Evolutionary conservation across 352 stramenopile genomes (phyloP), one percentile per base, ranked within the genome.

Genomic region (Globisporangium nodosum): DNA sequence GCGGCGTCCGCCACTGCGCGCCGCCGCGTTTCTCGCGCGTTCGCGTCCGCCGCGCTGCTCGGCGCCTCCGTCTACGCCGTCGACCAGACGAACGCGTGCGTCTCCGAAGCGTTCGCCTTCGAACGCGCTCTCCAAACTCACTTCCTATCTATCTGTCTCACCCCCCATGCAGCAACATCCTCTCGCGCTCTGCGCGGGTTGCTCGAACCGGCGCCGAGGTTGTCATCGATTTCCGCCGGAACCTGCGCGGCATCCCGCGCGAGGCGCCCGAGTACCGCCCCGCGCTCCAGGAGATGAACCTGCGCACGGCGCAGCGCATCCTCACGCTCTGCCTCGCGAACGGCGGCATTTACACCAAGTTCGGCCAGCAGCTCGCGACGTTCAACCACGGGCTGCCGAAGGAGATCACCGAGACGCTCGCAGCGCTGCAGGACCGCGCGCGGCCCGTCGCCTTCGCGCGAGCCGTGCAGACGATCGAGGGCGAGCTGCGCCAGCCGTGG

Each of bases 271-370:
- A 77, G 47, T 95, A 95, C 62, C 82, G 74, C n/a, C 46, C 54
- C 4, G 72, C 78, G 53, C 65, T 95, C 46, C 61, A 74, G 39
- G 61, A 50, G 27, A 77, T 90, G 18, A 95, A 97, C 65, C 49
- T 83, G 51, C 85, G 86, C 58, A 91, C 83, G 35, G 96, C 96
- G 6, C 60, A 88, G 64, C 80, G 90, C 37, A 70, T 99, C 16
- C 69, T 98, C 18, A 37, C 88, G 16, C 66, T 99, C 50, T 99
- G 94, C 68, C 88, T 88, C 54, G 64, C 73, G 5, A 99, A 99
- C 70, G 91, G 85, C 40, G 96, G 96, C 49, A 92, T 98, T 16
- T 99, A 99, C 80, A 98, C 98, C 53, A 99, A 99, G 71, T 90
- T 98, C 8, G 97, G 96, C 8, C 97, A 99, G 75, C 96, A 98